Evolutionary conservation across 2,329 filamentous ascomycete species (phyloP), one percentile per base, ranked within the genome.

Genomic region (Stagonosporopsis vannaccii): DNA sequence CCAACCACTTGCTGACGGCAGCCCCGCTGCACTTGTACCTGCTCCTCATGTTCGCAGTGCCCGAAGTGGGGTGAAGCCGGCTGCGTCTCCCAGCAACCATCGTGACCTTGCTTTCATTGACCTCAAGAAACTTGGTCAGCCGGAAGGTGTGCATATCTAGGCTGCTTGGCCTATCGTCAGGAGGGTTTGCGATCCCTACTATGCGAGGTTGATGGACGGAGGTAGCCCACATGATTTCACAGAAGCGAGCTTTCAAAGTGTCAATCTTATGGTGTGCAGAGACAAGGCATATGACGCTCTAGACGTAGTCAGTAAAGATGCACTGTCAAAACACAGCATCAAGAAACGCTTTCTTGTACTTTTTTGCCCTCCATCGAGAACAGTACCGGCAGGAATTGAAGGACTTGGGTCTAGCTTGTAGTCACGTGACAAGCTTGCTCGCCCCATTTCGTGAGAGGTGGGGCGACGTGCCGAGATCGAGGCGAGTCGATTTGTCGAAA

Each of bases 71-170:
- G n/a, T n/a, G 47, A 51, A 47, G 11, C 28, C 9, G 25, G 26
- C 37, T 22, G 53, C 47, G 47, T 56, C 40, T 51, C 53, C 53
- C 37, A 51, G 53, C 48, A 56, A 56, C 53, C 53, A 39, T 43
- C 37, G 47, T 33, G 53, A 33, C 53, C 53, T 56, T 51, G 53
- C 53, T 48, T 56, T 12, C 19, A 25, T 32, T 51, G 53, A 48
- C 42, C 20, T 45, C 22, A 15, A 49, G 51, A 49, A 45, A 50
- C 46, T 36, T 35, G 53, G 41, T 41, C 43, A 50, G 26, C 42
- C 42, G 37, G 47, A 26, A 15, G 3, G 13, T 46, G 28, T 47
- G 53, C 47, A 51, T 51, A 6, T 8, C 25, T n/a, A 42, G 19
- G 17, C 42, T 17, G 6, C 22, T 56, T 46, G 19, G 46, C 53